phyloP scores from a whole-genome alignment of 768 basidiomycete genomes.

The Podaxis sp. region DNA sequence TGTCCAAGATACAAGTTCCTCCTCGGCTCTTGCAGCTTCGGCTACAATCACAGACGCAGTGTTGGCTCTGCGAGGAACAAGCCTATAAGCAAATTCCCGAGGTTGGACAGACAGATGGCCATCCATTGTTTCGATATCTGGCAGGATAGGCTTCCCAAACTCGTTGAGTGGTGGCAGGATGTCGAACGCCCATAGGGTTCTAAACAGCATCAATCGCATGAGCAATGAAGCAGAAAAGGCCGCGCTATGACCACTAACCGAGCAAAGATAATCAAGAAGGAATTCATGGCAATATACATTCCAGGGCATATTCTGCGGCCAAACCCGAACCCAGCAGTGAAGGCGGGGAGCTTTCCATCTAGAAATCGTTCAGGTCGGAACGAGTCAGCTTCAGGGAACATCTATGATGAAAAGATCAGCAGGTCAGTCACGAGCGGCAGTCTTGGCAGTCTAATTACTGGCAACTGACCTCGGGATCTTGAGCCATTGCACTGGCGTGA shows the following conservation, averaged over 20 bases:
- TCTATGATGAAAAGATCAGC: conserved; percentile 11
- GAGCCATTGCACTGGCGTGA: conserved; percentile 22
- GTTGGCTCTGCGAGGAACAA: conserved; percentile 14
- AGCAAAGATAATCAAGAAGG: conserved; percentile 22
- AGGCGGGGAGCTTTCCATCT: conserved; percentile 16
- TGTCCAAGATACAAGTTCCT: conserved; percentile 14
- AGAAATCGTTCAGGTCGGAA: conserved; percentile 26
- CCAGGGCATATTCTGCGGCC: conserved; percentile 29
- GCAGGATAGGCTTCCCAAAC: conserved; percentile 18
- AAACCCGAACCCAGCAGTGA: conserved; percentile 25
- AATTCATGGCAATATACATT: conserved; percentile 26
- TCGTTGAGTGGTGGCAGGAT: conserved; percentile 16
- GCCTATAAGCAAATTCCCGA: conserved; percentile 17
- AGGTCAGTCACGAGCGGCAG: not conserved
- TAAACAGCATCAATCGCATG: conserved; percentile 1
- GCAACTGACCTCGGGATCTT: conserved; percentile 19
- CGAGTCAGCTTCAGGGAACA: conserved; percentile 21
- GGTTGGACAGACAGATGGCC: conserved; percentile 22
- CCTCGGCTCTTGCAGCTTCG: conserved; percentile 16
- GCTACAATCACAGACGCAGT: conserved; percentile 13
- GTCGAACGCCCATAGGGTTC: conserved; percentile 25
- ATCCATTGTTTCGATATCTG: conserved; percentile 18
- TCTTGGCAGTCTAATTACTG: not conserved
- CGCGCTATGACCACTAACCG: conserved; percentile 14
- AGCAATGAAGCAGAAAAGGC: not conserved